Evolutionary conservation across 2,329 filamentous ascomycete genomes (phyloP).

Genomic region (Colletotrichum gigasporum): DNA sequence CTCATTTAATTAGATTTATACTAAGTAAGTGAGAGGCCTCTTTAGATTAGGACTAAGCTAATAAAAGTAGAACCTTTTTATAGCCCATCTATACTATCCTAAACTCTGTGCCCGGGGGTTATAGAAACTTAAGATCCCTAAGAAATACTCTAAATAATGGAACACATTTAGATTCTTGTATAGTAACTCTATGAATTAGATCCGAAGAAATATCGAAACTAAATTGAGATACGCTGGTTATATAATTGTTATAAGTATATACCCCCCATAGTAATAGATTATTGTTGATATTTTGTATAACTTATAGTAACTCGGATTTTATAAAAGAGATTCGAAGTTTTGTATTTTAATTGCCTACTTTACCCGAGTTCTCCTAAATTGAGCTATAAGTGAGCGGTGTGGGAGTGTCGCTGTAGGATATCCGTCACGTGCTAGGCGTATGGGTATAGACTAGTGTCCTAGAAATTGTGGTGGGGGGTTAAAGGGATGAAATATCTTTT

Average conservation of each 20-base stretch:
- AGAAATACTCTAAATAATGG: not conserved
- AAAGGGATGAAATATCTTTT: too few relatives aligned
- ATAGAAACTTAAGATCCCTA: not conserved
- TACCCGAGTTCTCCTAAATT: not conserved
- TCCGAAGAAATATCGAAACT: not conserved
- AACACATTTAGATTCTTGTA: not conserved
- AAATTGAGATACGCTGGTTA: not conserved
- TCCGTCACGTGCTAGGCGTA: not conserved
- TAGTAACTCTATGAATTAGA: not conserved
- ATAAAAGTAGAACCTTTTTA: constrained; percentile 1
- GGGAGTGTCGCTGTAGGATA: not conserved
- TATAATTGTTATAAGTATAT: not conserved
- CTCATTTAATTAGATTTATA: too few relatives aligned
- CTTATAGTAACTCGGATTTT: not conserved
- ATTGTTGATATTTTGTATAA: not conserved
- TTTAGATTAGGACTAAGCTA: too few relatives aligned
- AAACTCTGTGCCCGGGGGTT: not conserved
- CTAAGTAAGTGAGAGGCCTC: too few relatives aligned
- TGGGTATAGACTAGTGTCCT: too few relatives aligned
- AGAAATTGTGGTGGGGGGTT: too few relatives aligned
- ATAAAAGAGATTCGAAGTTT: not conserved
- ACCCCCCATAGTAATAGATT: too few relatives aligned
- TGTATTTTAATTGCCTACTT: not conserved
- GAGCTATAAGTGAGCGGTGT: not conserved
- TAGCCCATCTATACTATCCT: not conserved